These are phyloP conservation scores for Pythium aphanidermatum DNA, from an alignment of 352 stramenopile species.

Conservation along the genomic window DNA sequence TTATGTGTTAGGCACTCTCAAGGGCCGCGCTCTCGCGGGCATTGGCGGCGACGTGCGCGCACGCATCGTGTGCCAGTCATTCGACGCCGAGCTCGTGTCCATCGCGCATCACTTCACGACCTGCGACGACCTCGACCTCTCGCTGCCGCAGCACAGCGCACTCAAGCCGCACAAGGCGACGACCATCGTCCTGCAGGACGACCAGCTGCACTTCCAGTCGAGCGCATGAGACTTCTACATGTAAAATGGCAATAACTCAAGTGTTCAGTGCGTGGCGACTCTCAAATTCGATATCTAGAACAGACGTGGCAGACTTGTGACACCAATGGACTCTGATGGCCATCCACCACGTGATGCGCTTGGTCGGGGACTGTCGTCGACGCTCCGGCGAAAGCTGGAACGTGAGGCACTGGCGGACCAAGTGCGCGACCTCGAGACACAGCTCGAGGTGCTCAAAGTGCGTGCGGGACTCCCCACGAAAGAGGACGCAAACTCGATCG, in stretches of 20 bases:
- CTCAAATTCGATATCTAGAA: no score
- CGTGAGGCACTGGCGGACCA: constrained; percentile 5
- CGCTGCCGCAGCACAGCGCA: constrained; percentile 27
- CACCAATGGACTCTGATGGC: no score
- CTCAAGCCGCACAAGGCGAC: constrained; percentile 51
- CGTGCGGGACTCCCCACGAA: constrained; percentile 2
- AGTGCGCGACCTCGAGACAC: constrained; percentile 6
- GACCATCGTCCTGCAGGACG: constrained; percentile 44
- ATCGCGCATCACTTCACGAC: constrained; percentile 89
- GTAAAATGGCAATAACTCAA: neutral
- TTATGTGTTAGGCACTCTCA: constrained; percentile 72
- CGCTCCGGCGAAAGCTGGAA: constrained; percentile 8
- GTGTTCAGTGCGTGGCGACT: neutral
- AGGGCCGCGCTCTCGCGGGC: constrained; percentile 79
- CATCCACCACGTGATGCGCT: no score
- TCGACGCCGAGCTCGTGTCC: constrained; percentile 87
- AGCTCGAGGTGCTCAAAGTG: constrained; percentile 2
- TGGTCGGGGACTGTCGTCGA: no score
- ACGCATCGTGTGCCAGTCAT: constrained; percentile 67
- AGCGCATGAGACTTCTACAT: neutral
- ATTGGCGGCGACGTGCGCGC: constrained; percentile 70
- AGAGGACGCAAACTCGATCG: neutral
- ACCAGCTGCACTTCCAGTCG: constrained; percentile 63
- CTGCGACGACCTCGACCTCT: constrained; percentile 57
- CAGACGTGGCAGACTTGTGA: no score